Evolutionary conservation across 2,329 filamentous ascomycete genomes (phyloP).

Genomic region (Phoma sp.): DNA sequence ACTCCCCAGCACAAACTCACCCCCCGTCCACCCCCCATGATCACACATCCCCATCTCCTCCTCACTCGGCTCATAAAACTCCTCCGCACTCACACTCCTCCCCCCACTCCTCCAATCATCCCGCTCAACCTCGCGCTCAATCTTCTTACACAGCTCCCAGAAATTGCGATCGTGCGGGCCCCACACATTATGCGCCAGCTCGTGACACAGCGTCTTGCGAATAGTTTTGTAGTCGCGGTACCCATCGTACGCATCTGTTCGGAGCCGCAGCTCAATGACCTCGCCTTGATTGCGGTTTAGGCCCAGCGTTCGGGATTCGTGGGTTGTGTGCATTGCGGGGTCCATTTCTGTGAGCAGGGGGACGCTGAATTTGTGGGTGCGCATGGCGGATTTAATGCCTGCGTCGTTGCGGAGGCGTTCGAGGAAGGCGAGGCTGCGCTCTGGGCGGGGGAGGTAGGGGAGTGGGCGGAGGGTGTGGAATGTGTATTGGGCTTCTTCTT

Average conservation of each 20-base stretch:
- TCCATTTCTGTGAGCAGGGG: constrained; percentile 95
- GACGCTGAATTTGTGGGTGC: constrained; percentile 82
- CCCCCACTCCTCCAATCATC: constrained; percentile 82
- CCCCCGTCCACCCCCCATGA: constrained; percentile 55
- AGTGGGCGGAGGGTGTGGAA: constrained; percentile 82
- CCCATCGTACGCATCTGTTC: constrained; percentile 94
- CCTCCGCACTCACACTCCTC: constrained; percentile 42
- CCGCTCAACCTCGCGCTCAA: constrained; percentile 83
- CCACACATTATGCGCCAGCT: constrained; percentile 91
- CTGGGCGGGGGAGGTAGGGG: constrained; percentile 76
- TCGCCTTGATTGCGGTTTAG: constrained; percentile 88
- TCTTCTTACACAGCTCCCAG: constrained; percentile 86
- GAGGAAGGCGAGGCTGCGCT: constrained; percentile 74
- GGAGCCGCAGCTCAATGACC: constrained; percentile 85
- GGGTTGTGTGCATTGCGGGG: constrained; percentile 80
- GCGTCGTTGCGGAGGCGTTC: constrained; percentile 80
- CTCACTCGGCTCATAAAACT: constrained; percentile 40
- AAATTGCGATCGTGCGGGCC: constrained; percentile 85
- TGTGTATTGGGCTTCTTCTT: constrained; percentile 75
- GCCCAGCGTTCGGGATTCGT: constrained; percentile 82
- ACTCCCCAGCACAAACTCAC: constrained; percentile 48
- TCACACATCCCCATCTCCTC: constrained; percentile 44
- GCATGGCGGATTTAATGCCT: constrained; percentile 85
- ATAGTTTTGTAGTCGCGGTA: constrained; percentile 94
- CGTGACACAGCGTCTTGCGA: constrained; percentile 90